Conservation (phyloP, 805 yeast species). For the Candida boidinii region DNA sequence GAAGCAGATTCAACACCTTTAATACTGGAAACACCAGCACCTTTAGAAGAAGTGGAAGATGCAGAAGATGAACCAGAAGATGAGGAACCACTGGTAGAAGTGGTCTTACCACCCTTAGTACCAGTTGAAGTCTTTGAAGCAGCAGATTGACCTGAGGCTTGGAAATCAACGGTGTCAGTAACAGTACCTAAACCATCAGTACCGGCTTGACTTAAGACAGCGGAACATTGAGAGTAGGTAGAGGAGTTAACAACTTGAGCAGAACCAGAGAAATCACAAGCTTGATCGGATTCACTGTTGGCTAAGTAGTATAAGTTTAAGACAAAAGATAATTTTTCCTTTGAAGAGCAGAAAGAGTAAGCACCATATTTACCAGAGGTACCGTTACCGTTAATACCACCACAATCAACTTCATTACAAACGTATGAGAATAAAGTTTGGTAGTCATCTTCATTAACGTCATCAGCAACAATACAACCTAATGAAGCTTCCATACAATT, state of each 20-base stretch:
- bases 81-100: constrained; percentile 7
- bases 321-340: constrained; percentile 57
- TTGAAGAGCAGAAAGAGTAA: constrained; percentile 60
- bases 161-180: constrained; percentile 20
- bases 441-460: constrained; percentile 49
- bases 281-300: constrained; percentile 33
- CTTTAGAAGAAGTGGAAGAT: constrained; percentile 10
- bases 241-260: constrained; percentile 42
- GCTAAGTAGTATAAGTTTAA: constrained; percentile 55
- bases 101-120: constrained; percentile 3
- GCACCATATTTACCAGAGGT: constrained; percentile 61
- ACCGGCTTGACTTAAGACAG: constrained; percentile 60
- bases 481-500: constrained; percentile 50
- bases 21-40: constrained; percentile 10
- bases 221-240: constrained; percentile 46
- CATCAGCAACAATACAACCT: constrained; percentile 51
- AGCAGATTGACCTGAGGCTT: constrained; percentile 17
- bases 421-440: constrained; percentile 47
- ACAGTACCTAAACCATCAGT: constrained; percentile 57
- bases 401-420: constrained; percentile 50
- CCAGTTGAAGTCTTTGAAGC: constrained; percentile 14
- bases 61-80: constrained; percentile 10
- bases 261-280: constrained; percentile 65
- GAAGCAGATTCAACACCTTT: constrained; percentile 1
- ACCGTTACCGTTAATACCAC: constrained; percentile 56